Evolutionary conservation across 768 basidiomycete species (phyloP).

Genomic region (Crassisporium funariophilum): DNA sequence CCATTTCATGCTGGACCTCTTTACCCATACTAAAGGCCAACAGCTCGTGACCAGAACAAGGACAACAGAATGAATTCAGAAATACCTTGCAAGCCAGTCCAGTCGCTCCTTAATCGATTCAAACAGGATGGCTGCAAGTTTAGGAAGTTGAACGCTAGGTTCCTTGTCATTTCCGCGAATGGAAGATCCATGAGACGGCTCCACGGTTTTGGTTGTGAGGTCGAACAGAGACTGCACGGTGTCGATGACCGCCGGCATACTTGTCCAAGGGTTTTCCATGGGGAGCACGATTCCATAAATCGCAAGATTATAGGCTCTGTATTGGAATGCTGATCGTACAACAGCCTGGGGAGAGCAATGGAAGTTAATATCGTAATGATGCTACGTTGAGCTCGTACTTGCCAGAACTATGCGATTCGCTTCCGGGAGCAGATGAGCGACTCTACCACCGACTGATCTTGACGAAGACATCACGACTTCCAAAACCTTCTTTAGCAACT

Average conservation of each 20-base stretch:
- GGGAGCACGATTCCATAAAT: conserved; percentile 79
- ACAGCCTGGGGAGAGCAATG: conserved; percentile 56
- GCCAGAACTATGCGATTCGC: conserved; percentile 74
- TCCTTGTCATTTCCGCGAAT: conserved; percentile 32
- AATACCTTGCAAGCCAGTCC: conserved; percentile 63
- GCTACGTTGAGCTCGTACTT: conserved; percentile 23
- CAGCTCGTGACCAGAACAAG: conserved; percentile 1
- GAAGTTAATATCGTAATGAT: conserved; percentile 1
- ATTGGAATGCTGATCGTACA: conserved; percentile 70
- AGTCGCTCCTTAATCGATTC: conserved; percentile 68
- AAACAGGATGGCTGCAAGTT: conserved; percentile 65
- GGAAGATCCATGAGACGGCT: conserved; percentile 32
- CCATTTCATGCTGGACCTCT: conserved; percentile 54
- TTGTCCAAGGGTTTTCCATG: conserved; percentile 84
- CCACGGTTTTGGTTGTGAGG: conserved; percentile 52
- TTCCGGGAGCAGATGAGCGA: conserved; percentile 55
- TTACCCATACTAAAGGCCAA: conserved; percentile 15
- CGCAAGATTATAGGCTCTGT: conserved; percentile 67
- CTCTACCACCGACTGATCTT: conserved; percentile 45
- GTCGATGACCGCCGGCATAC: conserved; percentile 66
- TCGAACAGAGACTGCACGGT: conserved; percentile 74
- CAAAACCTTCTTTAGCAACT: conserved; percentile 61
- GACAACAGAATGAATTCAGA: not conserved
- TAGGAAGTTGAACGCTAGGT: conserved; percentile 58
- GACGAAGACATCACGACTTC: conserved; percentile 47